These are phyloP conservation scores for Dacryopinax primogenitus DNA, from an alignment of 768 basidiomycete genomes.

Conservation along the genomic window DNA sequence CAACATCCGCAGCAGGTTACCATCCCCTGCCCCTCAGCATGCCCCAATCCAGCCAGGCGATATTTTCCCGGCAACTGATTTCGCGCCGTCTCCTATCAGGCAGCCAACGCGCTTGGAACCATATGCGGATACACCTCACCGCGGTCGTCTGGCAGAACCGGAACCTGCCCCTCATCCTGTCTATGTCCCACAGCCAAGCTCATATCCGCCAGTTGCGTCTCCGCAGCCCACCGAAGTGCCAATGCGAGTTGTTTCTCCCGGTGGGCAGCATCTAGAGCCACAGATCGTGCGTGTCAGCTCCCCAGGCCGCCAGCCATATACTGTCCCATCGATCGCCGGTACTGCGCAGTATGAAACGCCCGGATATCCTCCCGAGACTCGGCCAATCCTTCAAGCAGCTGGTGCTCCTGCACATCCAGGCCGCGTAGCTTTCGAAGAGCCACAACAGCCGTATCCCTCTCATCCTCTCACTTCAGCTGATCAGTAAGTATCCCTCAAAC, in stretches of 20 bases:
- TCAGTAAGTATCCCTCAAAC: too few relatives aligned
- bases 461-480: not conserved
- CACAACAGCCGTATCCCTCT: not conserved
- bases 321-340: not conserved
- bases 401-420: not conserved
- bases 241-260: not conserved
- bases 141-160: too few relatives aligned
- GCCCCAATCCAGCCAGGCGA: not conserved
- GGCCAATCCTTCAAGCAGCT: not conserved
- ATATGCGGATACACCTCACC: too few relatives aligned
- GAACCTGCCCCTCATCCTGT: not conserved
- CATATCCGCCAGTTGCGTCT: not conserved
- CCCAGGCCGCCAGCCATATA: not conserved
- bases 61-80: too few relatives aligned
- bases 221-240: slow-evolving; percentile 1
- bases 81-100: too few relatives aligned
- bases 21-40: not conserved
- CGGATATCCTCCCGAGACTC: not conserved
- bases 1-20: not conserved
- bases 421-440: not conserved
- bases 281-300: slow-evolving; percentile 5
- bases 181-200: not conserved
- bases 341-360: not conserved
- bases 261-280: slow-evolving; percentile 3
- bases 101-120: too few relatives aligned